phyloP scores from a whole-genome alignment of 78 protist genomes.

The Tieghemostelium lacteum region DNA sequence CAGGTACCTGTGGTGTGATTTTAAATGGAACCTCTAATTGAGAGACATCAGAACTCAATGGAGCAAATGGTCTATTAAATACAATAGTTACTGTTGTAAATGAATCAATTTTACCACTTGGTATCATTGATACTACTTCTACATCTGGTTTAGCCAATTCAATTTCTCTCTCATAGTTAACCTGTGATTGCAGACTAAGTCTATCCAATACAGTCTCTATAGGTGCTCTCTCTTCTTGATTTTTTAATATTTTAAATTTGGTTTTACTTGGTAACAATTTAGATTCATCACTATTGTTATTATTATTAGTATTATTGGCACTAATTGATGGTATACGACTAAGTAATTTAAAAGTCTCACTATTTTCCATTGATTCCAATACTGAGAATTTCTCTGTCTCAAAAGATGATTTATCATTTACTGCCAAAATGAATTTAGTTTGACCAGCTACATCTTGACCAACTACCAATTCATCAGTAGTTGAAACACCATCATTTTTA shows the following conservation, averaged over 20 bases:
- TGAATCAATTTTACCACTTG: too few relatives aligned
- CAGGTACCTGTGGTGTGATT: background rate
- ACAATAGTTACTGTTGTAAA: conserved; percentile 35
- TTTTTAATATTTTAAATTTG: background rate
- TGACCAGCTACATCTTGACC: background rate
- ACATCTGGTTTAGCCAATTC: background rate
- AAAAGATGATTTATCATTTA: background rate
- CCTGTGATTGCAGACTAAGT: background rate
- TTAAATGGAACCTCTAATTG: conserved; percentile 9
- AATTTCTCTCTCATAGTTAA: background rate
- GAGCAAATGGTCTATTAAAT: conserved; percentile 45
- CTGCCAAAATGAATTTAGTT: background rate
- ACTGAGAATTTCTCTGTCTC: background rate
- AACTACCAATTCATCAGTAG: too few relatives aligned
- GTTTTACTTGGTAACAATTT: too few relatives aligned
- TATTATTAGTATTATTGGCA: too few relatives aligned
- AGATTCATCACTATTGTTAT: background rate
- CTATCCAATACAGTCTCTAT: background rate
- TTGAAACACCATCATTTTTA: background rate
- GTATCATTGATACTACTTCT: background rate
- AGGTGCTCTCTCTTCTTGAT: background rate
- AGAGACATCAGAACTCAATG: background rate
- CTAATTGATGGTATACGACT: too few relatives aligned
- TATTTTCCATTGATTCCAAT: too few relatives aligned
- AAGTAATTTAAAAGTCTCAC: too few relatives aligned